Evolutionary conservation across 2,329 filamentous ascomycete species (phyloP), one percentile per base, ranked within the genome.

Genomic region (Ambrosiella beaveri): DNA sequence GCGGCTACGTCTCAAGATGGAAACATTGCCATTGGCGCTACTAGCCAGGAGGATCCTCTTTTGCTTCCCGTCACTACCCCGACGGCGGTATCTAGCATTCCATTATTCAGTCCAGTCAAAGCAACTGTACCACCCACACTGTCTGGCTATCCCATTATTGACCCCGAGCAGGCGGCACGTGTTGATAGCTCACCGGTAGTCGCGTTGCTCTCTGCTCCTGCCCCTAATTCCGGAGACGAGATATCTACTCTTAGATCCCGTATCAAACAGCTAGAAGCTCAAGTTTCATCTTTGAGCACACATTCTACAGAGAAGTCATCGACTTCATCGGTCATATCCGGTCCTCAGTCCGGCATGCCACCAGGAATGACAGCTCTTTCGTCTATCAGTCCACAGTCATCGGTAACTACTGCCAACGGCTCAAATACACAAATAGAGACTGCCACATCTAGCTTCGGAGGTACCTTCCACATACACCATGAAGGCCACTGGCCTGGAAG

Each of bases 391-490:
- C 52, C 52, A 2, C 52, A 37, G 38, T 51, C 47, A 2, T 51
- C 47, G 2, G 19, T 38, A 27, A 27, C 38, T 19, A 54, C 52
- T 3, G 38, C 15, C 9, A 19, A 66, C 66, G 5, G 65, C 63
- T 60, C 62, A 15, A 63, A 62, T 54, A 62, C 66, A 38, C 64
- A 67, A 11, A 68, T 72, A n/a, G 68, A 73, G 44, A 72, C 67
- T 11, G 64, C 66, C 3, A 64, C 64, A 1, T 71, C 72, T 1
- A 62, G 65, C 12, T 49, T 77, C 1, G 69, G 68, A 1, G 74
- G 73, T 1, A 71, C 69, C 0, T 72, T 76, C 52, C 68, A 75
- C 57, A 59, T 75, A 35, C 69, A 73, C 11, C 65, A 66, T 55
- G 71, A 76, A 36, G 66, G 63, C 27, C 63, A 64, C 3, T 53